These are phyloP conservation scores for Calophaca sinica DNA, from an alignment of 306 rosid species.

Conservation along the genomic window DNA sequence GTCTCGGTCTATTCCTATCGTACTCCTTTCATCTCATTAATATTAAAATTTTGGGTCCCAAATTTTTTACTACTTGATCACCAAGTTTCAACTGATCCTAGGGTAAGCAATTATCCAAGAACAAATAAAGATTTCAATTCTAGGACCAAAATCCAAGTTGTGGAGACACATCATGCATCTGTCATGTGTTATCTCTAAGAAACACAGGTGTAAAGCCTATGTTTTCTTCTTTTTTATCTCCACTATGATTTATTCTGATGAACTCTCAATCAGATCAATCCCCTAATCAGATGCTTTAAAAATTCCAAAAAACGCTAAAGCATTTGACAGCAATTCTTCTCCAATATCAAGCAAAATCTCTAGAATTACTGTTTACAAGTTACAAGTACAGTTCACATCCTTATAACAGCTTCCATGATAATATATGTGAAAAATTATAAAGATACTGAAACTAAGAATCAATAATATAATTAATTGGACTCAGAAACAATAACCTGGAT, in stretches of 20 bases:
- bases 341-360: slow-evolving; percentile 12
- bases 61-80: slow-evolving; percentile 10
- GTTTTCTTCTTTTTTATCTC: slow-evolving; percentile 27
- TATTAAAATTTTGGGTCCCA: background rate
- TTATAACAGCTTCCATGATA: background rate
- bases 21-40: slow-evolving; percentile 17
- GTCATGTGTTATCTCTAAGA: background rate
- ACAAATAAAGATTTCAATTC: background rate
- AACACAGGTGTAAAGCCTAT: slow-evolving; percentile 12
- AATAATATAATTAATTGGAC: slow-evolving; percentile 33
- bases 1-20: slow-evolving; percentile 18
- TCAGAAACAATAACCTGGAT: slow-evolving; percentile 71
- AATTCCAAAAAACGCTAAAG: slow-evolving; percentile 31
- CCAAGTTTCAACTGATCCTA: slow-evolving; percentile 15
- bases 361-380: background rate
- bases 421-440: slow-evolving; percentile 5
- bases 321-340: background rate
- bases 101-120: slow-evolving; percentile 1
- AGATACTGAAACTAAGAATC: background rate
- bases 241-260: slow-evolving; percentile 9
- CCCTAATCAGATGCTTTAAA: slow-evolving; percentile 5
- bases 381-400: slow-evolving; percentile 6
- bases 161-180: background rate
- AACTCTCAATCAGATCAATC: slow-evolving; percentile 21
- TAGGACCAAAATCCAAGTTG: background rate